Conservation (phyloP, 1,284 basidiomycete genomes). For the Ustilago lituana region DNA sequence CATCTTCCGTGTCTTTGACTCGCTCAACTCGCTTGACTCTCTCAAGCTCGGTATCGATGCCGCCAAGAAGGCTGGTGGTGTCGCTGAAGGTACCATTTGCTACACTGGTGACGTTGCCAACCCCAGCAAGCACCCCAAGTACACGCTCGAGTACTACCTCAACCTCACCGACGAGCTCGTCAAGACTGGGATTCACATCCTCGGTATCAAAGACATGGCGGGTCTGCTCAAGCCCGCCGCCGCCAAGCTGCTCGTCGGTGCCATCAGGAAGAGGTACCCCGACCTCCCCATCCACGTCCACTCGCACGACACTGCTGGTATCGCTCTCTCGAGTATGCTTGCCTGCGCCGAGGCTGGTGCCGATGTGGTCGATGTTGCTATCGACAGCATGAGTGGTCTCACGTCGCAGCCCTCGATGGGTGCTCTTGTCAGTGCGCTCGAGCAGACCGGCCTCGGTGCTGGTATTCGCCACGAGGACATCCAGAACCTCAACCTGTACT, state of each 20-base stretch:
- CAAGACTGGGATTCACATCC: conserved; percentile 92
- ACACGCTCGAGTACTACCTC: conserved; percentile 97
- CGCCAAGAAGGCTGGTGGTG: conserved; percentile 99
- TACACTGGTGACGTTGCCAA: conserved; percentile 98
- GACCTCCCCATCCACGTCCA: conserved; percentile 99
- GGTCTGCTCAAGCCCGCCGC: conserved; percentile 95
- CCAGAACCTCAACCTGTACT: conserved; percentile 96
- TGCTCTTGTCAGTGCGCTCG: conserved; percentile 89
- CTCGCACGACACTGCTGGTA: conserved; percentile 99
- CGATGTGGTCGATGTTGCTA: conserved; percentile 97
- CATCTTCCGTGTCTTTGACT: conserved; percentile 99
- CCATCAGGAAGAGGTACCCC: conserved; percentile 94
- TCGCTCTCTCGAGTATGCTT: conserved; percentile 94
- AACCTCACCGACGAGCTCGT: conserved; percentile 95
- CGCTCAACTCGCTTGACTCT: conserved; percentile 72
- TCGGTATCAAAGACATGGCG: conserved; percentile 99
- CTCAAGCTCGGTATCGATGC: conserved; percentile 79
- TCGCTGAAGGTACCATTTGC: conserved; percentile 87
- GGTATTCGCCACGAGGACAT: conserved; percentile 98
- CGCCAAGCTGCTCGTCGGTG: conserved; percentile 89
- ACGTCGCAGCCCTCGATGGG: conserved; percentile 99
- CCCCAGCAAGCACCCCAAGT: conserved; percentile 90
- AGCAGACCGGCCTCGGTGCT: conserved; percentile 93
- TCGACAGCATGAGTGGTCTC: conserved; percentile 93
- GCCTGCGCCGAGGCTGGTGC: conserved; percentile 94